phyloP scores from a whole-genome alignment of 2,329 filamentous ascomycete species.

The Gnomoniopsis smithogilvyi region DNA sequence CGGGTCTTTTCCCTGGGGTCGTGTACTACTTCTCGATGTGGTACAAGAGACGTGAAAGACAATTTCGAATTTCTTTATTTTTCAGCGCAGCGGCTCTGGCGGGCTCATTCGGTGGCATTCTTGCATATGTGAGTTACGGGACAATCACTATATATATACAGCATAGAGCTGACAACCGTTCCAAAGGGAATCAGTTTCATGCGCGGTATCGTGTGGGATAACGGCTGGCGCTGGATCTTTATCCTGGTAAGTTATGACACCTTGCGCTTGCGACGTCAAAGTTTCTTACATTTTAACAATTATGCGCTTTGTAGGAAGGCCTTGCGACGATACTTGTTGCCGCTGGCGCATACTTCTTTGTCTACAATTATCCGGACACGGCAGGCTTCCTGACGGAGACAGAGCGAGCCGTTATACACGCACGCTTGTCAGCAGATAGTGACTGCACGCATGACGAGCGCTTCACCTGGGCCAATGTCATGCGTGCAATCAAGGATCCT shows the following conservation, averaged over 20 bases:
- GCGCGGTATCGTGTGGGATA: constrained; percentile 46
- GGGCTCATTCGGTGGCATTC: constrained; percentile 54
- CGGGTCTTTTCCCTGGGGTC: constrained; percentile 49
- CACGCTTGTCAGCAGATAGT: constrained; percentile 63
- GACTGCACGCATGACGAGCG: constrained; percentile 66
- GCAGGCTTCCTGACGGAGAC: constrained; percentile 53
- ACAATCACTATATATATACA: background rate
- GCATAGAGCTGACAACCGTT: background rate
- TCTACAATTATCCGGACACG: constrained; percentile 63
- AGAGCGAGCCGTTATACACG: constrained; percentile 56
- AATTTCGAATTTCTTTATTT: constrained; percentile 54
- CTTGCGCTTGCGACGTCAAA: too few species aligned
- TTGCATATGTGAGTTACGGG: constrained; percentile 45
- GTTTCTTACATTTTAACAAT: too few species aligned
- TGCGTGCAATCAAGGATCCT: constrained; percentile 60
- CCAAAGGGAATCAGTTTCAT: constrained; percentile 51
- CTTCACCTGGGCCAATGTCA: constrained; percentile 67
- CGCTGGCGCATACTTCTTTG: constrained; percentile 51
- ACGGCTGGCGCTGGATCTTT: constrained; percentile 59
- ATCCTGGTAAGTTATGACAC: constrained; percentile 42
- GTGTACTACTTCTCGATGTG: constrained; percentile 52
- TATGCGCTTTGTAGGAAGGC: constrained; percentile 47
- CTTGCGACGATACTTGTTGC: constrained; percentile 52
- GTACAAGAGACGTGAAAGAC: constrained; percentile 52
- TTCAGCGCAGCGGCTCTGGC: constrained; percentile 53